Evolutionary conservation across 805 yeast species (phyloP).

Genomic region (Pichia californica): DNA sequence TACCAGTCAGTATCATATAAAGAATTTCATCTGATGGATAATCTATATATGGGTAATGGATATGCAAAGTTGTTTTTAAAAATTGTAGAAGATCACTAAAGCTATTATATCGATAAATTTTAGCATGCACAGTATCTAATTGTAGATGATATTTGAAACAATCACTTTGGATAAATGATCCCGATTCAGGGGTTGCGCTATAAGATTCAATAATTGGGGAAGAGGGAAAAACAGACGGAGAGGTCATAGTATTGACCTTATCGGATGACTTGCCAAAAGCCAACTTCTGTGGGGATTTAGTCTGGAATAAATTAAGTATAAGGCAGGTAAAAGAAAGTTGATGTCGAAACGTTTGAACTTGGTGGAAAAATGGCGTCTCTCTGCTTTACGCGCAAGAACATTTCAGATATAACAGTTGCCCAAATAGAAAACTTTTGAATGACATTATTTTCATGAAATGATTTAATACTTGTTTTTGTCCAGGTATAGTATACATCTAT

Average conservation of each 20-base stretch:
- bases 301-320: too few species aligned
- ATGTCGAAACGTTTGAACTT: too few species aligned
- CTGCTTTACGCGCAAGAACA: too few species aligned
- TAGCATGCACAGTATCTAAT: constrained; percentile 5
- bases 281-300: too few species aligned
- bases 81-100: constrained; percentile 4
- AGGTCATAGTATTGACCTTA: not conserved
- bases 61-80: constrained; percentile 1
- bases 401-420: too few species aligned
- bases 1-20: constrained; percentile 4
- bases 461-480: too few species aligned
- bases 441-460: too few species aligned
- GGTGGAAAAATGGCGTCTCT: too few species aligned
- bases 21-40: constrained; percentile 8
- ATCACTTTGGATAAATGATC: not conserved
- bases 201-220: not conserved
- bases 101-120: constrained; percentile 6
- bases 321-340: too few species aligned
- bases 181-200: not conserved
- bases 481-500: too few species aligned
- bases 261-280: too few species aligned
- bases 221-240: not conserved
- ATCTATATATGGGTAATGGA: constrained; percentile 3
- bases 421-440: too few species aligned
- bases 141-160: constrained; percentile 4